A percentile compares a stretch with the other conserved stretches of the same genome.
Evolutionary conservation across 208 protist species (phyloP).

Genomic region (Zelonia costaricensis): DNA sequence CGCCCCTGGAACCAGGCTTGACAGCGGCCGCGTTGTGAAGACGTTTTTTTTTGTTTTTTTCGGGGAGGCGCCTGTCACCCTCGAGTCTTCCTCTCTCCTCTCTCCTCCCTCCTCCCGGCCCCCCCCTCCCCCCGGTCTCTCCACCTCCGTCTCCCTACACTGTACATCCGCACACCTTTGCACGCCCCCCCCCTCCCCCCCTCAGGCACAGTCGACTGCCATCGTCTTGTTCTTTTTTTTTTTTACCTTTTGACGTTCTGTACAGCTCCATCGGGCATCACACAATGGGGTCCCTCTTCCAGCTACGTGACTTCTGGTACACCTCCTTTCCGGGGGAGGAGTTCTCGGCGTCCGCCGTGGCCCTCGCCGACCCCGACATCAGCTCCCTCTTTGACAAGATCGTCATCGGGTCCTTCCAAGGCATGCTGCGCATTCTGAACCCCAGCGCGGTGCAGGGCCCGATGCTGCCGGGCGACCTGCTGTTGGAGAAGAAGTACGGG

Average conservation of each 20-base stretch:
- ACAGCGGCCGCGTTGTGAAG: too few relatives aligned
- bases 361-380: slow-evolving; percentile 82
- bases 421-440: slow-evolving; percentile 78
- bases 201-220: too few relatives aligned
- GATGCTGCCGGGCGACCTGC: slow-evolving; percentile 64
- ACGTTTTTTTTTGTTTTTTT: too few relatives aligned
- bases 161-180: background rate
- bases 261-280: too few relatives aligned
- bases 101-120: too few relatives aligned
- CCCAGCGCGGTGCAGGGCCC: slow-evolving; percentile 52
- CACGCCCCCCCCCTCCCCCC: background rate
- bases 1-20: too few relatives aligned
- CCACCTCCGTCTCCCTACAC: too few relatives aligned
- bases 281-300: slow-evolving; percentile 90
- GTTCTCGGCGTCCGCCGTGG: slow-evolving; percentile 66
- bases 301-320: slow-evolving; percentile 91
- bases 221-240: slow-evolving; percentile 5
- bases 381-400: slow-evolving; percentile 51
- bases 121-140: too few relatives aligned
- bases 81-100: too few relatives aligned
- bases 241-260: slow-evolving; percentile 6
- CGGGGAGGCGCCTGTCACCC: too few relatives aligned
- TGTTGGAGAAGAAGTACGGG: slow-evolving; percentile 85
- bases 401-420: slow-evolving; percentile 85
- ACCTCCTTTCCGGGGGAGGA: slow-evolving; percentile 77